Percentiles rank a stretch among this genome's conserved stretches.
Conservation (phyloP, 1,284 basidiomycete genomes). For the Fomitiporia mediterranea region DNA sequence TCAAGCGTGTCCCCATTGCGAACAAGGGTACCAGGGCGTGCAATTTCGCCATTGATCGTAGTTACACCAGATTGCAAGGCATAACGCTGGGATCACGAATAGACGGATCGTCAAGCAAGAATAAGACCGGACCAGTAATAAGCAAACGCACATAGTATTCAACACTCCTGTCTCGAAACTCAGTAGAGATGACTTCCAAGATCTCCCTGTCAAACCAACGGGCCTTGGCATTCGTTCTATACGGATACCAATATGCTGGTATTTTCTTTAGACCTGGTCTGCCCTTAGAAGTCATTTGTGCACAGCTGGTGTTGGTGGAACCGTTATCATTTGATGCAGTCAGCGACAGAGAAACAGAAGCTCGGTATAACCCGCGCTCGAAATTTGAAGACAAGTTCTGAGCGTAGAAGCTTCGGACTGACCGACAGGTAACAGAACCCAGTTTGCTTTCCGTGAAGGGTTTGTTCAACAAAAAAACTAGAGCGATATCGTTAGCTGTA, state of each 20-base stretch:
- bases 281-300: background rate
- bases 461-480: no score
- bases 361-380: no score
- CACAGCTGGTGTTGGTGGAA: background rate
- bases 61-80: slow-evolving; percentile 94
- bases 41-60: slow-evolving; percentile 84
- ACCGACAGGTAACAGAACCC: no score
- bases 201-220: slow-evolving; percentile 86
- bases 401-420: no score
- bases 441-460: no score
- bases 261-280: slow-evolving; percentile 60
- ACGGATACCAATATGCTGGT: slow-evolving; percentile 76
- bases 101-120: background rate
- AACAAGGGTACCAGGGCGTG: slow-evolving; percentile 76
- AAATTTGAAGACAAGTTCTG: no score
- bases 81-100: slow-evolving; percentile 56
- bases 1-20: slow-evolving; percentile 88
- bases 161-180: slow-evolving; percentile 86
- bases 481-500: no score
- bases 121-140: background rate
- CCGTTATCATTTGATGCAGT: background rate
- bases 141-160: slow-evolving; percentile 80
- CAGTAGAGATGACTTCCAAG: slow-evolving; percentile 81
- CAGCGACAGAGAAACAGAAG: no score
- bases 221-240: slow-evolving; percentile 89